Evolutionary conservation across 106 monocot species (phyloP).

Genomic region (Allium cepa): DNA sequence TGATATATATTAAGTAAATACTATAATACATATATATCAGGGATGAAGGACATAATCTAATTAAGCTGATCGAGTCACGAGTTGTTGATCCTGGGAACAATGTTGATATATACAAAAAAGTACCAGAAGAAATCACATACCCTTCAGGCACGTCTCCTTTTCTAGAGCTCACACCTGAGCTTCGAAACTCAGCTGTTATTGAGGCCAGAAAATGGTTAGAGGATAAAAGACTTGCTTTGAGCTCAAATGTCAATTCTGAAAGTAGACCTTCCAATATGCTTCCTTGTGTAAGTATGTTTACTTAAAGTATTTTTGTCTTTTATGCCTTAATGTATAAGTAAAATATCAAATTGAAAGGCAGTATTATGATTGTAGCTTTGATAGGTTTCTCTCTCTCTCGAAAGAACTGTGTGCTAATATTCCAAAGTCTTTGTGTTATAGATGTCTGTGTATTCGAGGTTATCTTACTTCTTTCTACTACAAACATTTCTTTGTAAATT

Average conservation of each 20-base stretch:
- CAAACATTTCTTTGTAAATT: too few species aligned
- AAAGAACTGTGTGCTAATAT: too few species aligned
- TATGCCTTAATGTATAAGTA: too few species aligned
- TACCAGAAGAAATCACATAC: conserved; percentile 18
- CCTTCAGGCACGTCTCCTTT: conserved; percentile 20
- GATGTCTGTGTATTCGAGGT: too few species aligned
- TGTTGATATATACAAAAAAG: conserved; percentile 8
- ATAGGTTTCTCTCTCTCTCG: too few species aligned
- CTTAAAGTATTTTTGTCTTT: too few species aligned
- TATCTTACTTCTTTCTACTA: too few species aligned
- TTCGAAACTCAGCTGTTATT: conserved; percentile 34
- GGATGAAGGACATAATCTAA: conserved; percentile 57
- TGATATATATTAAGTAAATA: neutral
- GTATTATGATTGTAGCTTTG: too few species aligned
- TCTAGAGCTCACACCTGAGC: conserved; percentile 17
- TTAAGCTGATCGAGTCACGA: conserved; percentile 60
- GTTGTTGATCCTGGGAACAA: conserved; percentile 15
- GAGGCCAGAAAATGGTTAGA: conserved; percentile 78
- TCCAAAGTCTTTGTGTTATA: too few species aligned
- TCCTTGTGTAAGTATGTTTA: conserved; percentile 20
- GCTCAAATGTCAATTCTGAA: conserved; percentile 28
- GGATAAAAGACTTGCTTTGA: conserved; percentile 34
- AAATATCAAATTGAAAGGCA: too few species aligned
- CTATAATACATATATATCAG: conserved; percentile 15
- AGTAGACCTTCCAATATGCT: conserved; percentile 28